phyloP scores from a whole-genome alignment of 148 eudicot species.

The Rhododendron griersonianum region DNA sequence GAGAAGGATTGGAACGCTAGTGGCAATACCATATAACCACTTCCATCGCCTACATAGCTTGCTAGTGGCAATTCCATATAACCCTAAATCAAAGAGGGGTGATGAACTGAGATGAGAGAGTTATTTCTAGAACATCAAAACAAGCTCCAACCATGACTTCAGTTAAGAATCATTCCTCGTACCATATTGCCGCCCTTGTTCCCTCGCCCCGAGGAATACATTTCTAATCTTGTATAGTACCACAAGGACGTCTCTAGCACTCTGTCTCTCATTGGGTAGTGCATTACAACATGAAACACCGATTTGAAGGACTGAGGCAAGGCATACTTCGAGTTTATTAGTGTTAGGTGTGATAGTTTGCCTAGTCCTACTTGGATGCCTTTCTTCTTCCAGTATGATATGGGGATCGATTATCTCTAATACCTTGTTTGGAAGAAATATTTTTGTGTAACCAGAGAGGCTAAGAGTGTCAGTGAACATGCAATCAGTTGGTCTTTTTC shows the following conservation, averaged over 20 bases:
- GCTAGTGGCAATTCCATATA: no score
- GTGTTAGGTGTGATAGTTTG: background rate
- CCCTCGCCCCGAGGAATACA: no score
- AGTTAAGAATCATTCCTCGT: background rate
- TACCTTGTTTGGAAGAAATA: constrained; percentile 4
- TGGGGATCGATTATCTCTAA: constrained; percentile 8
- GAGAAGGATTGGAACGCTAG: no score
- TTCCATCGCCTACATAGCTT: no score
- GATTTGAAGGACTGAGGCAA: constrained; percentile 8
- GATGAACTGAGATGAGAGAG: background rate
- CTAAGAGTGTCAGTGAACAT: background rate
- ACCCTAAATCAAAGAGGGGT: no score
- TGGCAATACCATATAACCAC: no score
- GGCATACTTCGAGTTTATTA: background rate
- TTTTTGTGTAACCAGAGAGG: background rate
- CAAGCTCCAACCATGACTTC: background rate
- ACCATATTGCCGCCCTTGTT: background rate
- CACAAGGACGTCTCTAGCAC: background rate
- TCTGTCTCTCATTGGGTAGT: constrained; percentile 15
- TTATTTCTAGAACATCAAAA: background rate
- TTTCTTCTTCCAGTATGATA: background rate
- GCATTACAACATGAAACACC: constrained; percentile 13
- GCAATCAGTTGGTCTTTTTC: no score
- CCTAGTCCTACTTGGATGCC: no score
- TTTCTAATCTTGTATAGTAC: constrained; percentile 6